phyloP scores from a whole-genome alignment of 495 filamentous ascomycete genomes.

The Elasticomyces elasticus region DNA sequence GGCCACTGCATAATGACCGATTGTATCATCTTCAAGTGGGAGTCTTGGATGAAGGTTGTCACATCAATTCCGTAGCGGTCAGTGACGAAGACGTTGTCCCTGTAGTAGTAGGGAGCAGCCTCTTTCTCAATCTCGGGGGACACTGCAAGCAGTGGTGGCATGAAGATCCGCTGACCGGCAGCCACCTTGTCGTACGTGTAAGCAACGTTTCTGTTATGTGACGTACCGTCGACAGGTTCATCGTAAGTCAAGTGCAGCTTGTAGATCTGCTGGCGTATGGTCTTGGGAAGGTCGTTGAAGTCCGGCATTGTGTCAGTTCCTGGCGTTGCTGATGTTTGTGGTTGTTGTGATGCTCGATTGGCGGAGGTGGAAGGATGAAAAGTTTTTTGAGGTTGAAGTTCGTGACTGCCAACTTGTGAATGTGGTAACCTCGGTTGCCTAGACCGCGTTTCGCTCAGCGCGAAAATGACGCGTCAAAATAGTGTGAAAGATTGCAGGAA shows the following conservation, averaged over 20 bases:
- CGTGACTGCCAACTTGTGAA: background rate
- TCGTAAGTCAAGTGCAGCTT: conserved; percentile 5
- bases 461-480: background rate
- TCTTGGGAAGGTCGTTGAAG: conserved; percentile 13
- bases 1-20: background rate
- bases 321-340: background rate
- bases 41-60: background rate
- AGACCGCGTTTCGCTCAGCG: background rate
- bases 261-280: conserved; percentile 13
- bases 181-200: background rate
- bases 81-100: conserved; percentile 13
- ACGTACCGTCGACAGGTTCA: background rate
- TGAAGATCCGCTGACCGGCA: background rate
- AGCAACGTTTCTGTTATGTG: background rate
- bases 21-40: conserved; percentile 4
- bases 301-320: background rate
- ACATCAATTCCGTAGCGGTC: background rate
- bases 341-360: background rate
- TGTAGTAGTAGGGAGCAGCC: conserved; percentile 13
- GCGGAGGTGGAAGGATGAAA: background rate
- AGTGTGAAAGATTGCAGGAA: too few species aligned
- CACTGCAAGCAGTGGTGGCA: conserved; percentile 3
- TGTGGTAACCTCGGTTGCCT: background rate
- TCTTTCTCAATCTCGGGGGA: conserved; percentile 3
- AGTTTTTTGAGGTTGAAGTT: background rate